Conservation (phyloP, 805 yeast species). For the Kodamaea kakaduensis region DNA sequence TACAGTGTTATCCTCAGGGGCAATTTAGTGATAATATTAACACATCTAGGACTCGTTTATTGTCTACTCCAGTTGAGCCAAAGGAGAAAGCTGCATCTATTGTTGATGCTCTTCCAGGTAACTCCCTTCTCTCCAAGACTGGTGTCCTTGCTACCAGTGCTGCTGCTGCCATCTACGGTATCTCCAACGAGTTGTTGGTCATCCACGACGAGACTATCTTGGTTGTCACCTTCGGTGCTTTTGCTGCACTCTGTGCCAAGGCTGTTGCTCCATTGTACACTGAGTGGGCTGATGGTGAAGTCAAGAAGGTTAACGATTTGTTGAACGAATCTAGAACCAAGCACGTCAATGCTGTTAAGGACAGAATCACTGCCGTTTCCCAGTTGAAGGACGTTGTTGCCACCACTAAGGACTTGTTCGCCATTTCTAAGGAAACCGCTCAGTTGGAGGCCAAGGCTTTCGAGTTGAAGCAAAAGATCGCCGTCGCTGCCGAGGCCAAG, state of each 20-base stretch:
- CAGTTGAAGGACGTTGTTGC: constrained; percentile 88
- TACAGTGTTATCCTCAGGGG: no score
- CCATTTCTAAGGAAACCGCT: constrained; percentile 94
- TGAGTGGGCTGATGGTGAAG: constrained; percentile 87
- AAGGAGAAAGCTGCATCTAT: constrained; percentile 86
- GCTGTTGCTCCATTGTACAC: constrained; percentile 91
- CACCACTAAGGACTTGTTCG: constrained; percentile 88
- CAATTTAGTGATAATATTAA: not conserved
- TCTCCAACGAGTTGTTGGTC: constrained; percentile 88
- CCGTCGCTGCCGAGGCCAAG: constrained; percentile 86
- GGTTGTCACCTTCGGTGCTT: constrained; percentile 73
- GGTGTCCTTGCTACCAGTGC: constrained; percentile 93
- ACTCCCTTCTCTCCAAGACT: constrained; percentile 81
- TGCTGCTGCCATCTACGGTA: constrained; percentile 91
- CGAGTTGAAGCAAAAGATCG: constrained; percentile 88
- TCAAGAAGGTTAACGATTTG: constrained; percentile 73
- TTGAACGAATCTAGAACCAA: constrained; percentile 84
- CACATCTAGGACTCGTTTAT: constrained; percentile 39
- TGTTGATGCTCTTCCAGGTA: constrained; percentile 92
- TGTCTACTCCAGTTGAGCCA: constrained; percentile 73
- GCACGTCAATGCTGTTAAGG: constrained; percentile 90
- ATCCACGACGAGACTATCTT: constrained; percentile 92
- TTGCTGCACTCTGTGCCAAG: constrained; percentile 74
- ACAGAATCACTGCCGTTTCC: constrained; percentile 83
- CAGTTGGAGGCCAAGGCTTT: constrained; percentile 91